These are phyloP conservation scores for Colletotrichum liriopes DNA, from an alignment of 2,329 filamentous ascomycete species.

Conservation along the genomic window DNA sequence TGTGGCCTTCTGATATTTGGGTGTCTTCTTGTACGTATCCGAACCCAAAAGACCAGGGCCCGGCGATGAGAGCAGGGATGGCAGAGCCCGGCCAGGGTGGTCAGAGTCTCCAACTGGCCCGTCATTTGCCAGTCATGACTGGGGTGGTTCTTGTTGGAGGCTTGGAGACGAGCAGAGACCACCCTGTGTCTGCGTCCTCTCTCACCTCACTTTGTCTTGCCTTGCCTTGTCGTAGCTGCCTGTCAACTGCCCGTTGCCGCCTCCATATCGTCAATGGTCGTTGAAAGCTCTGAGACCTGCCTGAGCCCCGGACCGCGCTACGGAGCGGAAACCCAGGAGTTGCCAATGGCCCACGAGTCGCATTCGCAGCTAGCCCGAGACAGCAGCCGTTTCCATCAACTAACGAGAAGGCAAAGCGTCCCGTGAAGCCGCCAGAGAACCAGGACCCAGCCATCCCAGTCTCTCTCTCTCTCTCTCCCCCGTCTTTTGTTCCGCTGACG, in stretches of 20 bases:
- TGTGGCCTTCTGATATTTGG: too few species aligned
- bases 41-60: not conserved
- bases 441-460: not conserved
- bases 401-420: too few species aligned
- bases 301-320: not conserved
- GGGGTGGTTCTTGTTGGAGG: not conserved
- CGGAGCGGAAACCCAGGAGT: not conserved
- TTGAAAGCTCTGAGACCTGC: conserved; percentile 1
- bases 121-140: conserved; percentile 21
- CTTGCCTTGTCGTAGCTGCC: not conserved
- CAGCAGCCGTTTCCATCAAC: conserved; percentile 14
- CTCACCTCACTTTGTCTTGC: not conserved
- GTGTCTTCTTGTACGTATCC: not conserved
- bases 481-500: not conserved
- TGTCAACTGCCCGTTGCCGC: not conserved
- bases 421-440: too few species aligned
- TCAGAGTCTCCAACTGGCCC: not conserved
- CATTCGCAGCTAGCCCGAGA: conserved; percentile 2
- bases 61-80: conserved; percentile 13
- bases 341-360: not conserved
- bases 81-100: not conserved
- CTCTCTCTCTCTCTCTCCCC: not conserved
- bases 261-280: not conserved
- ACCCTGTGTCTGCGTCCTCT: not conserved
- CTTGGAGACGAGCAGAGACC: not conserved